Evolutionary conservation across 768 basidiomycete genomes (phyloP), one percentile per base, ranked within the genome.

Genomic region (Cubamyces lactineus): DNA sequence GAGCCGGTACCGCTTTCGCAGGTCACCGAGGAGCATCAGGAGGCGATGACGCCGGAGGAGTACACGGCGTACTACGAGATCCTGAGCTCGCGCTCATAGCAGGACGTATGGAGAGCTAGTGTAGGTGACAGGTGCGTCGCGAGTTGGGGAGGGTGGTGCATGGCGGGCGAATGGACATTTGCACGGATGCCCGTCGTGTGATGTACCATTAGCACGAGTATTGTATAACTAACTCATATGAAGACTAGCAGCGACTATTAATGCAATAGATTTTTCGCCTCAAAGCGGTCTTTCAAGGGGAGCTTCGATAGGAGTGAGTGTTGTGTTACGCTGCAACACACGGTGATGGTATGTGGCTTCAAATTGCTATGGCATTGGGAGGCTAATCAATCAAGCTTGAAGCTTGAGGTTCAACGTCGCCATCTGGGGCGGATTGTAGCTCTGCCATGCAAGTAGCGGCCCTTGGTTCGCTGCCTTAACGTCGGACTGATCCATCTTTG

Each of bases 21-120:
- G 64, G 85, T 98, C 45, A 96, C 92, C 2, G 95, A 97, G 68
- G 96, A 94, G 66, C 89, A 96, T 71, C 89, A 94, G 69, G 95
- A 94, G 49, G 71, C 87, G 67, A 97, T 97, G 95, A 92, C 92
- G 3, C 88, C 92, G 1, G 95, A 96, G 58, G 95, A 97, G 74
- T 96, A 96, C 71, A 86, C 87, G 30, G 85, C 85, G 38, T 94
- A 84, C 75, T 93, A 87, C 70, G 85, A 90, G 67, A 78, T 92
- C 62, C 78, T 69, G n/a, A 63, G 57, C 5, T 54, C 60, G 34
- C 61, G 57, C 15, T 48, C 48, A 34, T 43, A 51, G 49, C 48
- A 53, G 26, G 24, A 2, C 11, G 34, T 34, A 34, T 34, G 5
- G 34, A 34, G 11, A 34, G 34, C 34, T 34, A 30, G 34, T 34